Percentiles rank a stretch among this genome's conserved stretches.
These are phyloP conservation scores for Penicillium tannophilum DNA, from an alignment of 495 filamentous ascomycete species.

Conservation along the genomic window DNA sequence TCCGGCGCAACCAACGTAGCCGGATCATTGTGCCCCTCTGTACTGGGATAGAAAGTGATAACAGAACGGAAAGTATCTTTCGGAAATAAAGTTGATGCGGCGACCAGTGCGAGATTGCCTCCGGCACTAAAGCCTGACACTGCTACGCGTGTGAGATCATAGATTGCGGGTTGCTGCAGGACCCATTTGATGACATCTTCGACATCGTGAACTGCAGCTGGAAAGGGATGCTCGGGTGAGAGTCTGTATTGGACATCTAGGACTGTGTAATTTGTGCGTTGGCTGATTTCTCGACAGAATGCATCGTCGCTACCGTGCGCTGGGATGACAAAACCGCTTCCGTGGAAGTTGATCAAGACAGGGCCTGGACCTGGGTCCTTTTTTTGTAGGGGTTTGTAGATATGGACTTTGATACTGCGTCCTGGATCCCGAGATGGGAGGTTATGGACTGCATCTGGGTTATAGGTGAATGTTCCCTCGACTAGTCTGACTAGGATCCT, in stretches of 20 bases:
- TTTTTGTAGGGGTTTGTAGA: constrained; percentile 5
- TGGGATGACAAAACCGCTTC: constrained; percentile 33
- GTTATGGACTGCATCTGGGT: constrained; percentile 5
- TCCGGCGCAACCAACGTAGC: constrained; percentile 9
- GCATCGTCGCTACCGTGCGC: constrained; percentile 35
- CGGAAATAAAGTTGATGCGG: neutral
- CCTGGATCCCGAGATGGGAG: constrained; percentile 8
- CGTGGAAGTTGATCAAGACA: constrained; percentile 36
- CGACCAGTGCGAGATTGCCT: constrained; percentile 11
- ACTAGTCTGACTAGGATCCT: constrained; percentile 3
- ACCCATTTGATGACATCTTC: constrained; percentile 30
- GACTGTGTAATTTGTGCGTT: constrained; percentile 25
- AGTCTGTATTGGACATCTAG: constrained; percentile 65
- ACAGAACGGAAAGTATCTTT: constrained; percentile 7
- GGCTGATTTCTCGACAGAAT: constrained; percentile 30
- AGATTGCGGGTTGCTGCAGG: constrained; percentile 15
- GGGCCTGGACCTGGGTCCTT: constrained; percentile 9
- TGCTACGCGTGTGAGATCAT: constrained; percentile 23
- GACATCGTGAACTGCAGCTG: constrained; percentile 67
- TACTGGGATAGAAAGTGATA: constrained; percentile 12
- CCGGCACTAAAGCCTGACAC: constrained; percentile 30
- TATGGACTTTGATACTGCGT: constrained; percentile 11
- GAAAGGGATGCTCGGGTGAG: constrained; percentile 70
- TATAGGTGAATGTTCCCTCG: neutral
- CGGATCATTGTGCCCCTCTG: constrained; percentile 6